Evolutionary conservation across 305 asterid genomes (phyloP).

Genomic region (Fraxinus dipetala): DNA sequence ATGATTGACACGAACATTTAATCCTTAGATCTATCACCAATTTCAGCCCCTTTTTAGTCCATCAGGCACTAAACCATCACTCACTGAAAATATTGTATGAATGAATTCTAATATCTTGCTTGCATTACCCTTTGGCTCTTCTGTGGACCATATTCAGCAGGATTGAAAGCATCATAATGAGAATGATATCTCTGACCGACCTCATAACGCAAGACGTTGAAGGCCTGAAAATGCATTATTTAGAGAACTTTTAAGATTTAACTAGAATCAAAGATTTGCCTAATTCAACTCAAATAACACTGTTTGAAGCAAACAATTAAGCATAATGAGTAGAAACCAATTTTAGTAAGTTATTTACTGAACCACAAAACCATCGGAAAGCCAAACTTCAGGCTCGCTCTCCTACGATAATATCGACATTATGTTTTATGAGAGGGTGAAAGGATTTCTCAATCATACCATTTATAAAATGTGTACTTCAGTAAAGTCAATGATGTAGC

Average conservation of each 20-base stretch:
- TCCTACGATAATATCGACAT: not conserved
- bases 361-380: not conserved
- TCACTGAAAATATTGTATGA: slow-evolving; percentile 7
- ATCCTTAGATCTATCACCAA: not conserved
- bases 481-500: not conserved
- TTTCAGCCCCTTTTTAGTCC: not conserved
- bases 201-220: slow-evolving; percentile 82
- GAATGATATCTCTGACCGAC: slow-evolving; percentile 81
- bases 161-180: slow-evolving; percentile 87
- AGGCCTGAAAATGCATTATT: slow-evolving; percentile 51
- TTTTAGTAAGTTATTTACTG: too few species aligned
- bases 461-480: not conserved
- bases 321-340: too few species aligned
- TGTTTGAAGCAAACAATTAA: not conserved
- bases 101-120: slow-evolving; percentile 11
- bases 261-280: slow-evolving; percentile 19
- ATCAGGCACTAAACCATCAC: not conserved
- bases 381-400: not conserved
- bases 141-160: slow-evolving; percentile 91
- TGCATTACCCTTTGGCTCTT: slow-evolving; percentile 83
- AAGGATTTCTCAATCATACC: not conserved
- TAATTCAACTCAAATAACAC: slow-evolving; percentile 7
- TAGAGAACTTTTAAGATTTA: not conserved
- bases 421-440: not conserved
- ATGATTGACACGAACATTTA: not conserved